A percentile compares a stretch with the other conserved stretches of the same genome.
Conservation (phyloP, 441 rosid species). For the Eruca vesicaria region DNA sequence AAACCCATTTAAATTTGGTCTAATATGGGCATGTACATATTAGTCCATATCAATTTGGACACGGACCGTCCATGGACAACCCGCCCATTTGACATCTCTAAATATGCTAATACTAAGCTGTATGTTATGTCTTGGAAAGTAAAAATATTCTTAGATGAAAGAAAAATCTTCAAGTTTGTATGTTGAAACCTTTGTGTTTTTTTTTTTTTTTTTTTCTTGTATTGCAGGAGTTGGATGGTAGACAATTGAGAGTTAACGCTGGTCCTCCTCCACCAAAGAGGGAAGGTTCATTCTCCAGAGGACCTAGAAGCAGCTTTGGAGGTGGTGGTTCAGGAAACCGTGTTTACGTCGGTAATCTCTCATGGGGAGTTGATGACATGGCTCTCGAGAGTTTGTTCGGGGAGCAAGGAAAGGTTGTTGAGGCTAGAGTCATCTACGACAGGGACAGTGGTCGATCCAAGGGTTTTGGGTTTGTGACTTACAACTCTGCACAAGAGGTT, state of each 20-base stretch:
- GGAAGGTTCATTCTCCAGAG: conserved; percentile 46
- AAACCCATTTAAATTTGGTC: too few species aligned
- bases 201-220: neutral
- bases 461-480: conserved; percentile 91
- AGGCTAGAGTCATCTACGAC: conserved; percentile 82
- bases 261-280: conserved; percentile 64
- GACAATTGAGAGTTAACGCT: conserved; percentile 55
- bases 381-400: conserved; percentile 72
- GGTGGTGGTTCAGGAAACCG: conserved; percentile 42
- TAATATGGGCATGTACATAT: too few species aligned
- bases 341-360: conserved; percentile 75
- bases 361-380: conserved; percentile 83
- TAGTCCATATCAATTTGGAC: too few species aligned
- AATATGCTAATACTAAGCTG: too few species aligned
- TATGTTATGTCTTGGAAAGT: neutral
- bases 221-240: conserved; percentile 66
- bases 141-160: neutral
- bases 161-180: conserved; percentile 5
- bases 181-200: neutral
- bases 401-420: conserved; percentile 77
- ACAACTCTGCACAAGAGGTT: conserved; percentile 70
- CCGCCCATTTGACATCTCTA: too few species aligned
- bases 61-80: too few species aligned
- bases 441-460: conserved; percentile 87
- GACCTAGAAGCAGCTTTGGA: conserved; percentile 41